Percentiles rank a stretch among this genome's conserved stretches.
phyloP scores from a whole-genome alignment of 73 alveolate species.

The Paramecium tetraurelia region DNA sequence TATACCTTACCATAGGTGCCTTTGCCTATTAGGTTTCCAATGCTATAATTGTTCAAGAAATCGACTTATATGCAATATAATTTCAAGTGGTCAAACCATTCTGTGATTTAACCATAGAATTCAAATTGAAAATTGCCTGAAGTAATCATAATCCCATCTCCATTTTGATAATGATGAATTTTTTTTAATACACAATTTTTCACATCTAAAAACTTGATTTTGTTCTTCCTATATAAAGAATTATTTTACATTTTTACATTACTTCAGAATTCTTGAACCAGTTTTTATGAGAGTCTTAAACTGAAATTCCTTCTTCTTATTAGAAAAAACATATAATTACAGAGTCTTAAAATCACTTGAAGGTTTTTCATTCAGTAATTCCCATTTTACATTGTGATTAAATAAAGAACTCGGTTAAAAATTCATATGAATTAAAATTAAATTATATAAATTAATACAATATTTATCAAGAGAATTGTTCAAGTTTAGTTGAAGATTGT shows the following conservation, averaged over 20 bases:
- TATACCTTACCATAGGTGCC: neutral
- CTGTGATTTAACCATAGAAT: neutral
- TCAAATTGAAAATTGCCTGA: neutral
- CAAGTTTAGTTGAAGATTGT: neutral
- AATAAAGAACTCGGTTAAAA: neutral
- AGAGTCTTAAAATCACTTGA: neutral
- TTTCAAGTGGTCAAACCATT: neutral
- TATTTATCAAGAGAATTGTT: neutral
- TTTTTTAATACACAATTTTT: neutral
- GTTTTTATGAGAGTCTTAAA: neutral
- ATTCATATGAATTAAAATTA: neutral
- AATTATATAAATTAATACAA: neutral
- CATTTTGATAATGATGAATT: neutral
- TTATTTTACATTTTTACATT: neutral
- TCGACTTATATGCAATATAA: neutral
- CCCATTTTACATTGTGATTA: neutral
- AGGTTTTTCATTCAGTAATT: neutral
- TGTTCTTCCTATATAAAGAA: neutral
- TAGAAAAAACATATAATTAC: neutral
- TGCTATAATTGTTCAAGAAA: neutral
- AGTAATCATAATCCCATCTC: neutral
- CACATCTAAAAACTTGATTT: neutral
- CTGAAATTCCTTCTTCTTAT: neutral
- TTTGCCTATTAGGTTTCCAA: neutral
- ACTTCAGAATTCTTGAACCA: neutral